Evolutionary conservation across 2,329 filamentous ascomycete genomes (phyloP).

Genomic region (Exophiala xenobiotica): DNA sequence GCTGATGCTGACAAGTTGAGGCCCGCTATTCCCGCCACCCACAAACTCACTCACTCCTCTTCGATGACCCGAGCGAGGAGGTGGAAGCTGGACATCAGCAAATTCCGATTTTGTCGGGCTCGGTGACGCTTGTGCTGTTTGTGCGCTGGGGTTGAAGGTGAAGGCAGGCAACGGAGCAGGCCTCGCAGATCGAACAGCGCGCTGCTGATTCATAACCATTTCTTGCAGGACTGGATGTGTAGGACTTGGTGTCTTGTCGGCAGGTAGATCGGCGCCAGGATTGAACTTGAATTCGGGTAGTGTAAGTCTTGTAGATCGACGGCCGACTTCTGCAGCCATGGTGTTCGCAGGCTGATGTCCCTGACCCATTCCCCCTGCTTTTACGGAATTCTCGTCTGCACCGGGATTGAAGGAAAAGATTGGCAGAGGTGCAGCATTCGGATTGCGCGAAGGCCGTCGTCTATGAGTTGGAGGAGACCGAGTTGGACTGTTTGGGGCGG

Average conservation of each 20-base stretch:
- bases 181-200: constrained; percentile 27
- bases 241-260: constrained; percentile 25
- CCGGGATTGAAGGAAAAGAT: constrained; percentile 28
- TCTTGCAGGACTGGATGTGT: constrained; percentile 33
- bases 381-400: constrained; percentile 13
- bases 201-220: constrained; percentile 32
- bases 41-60: constrained; percentile 85
- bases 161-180: constrained; percentile 30
- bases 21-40: constrained; percentile 53
- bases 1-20: constrained; percentile 40
- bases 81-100: constrained; percentile 12
- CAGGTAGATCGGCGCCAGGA: constrained; percentile 28
- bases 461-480: constrained; percentile 22
- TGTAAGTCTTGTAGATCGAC: constrained; percentile 16
- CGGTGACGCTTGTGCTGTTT: constrained; percentile 20
- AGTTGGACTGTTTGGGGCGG: constrained; percentile 12
- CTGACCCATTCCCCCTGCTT: constrained; percentile 7
- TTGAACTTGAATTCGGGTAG: constrained; percentile 33
- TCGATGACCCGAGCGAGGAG: constrained; percentile 55
- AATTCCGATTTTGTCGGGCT: constrained; percentile 30
- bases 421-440: constrained; percentile 27
- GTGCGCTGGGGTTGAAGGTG: constrained; percentile 24
- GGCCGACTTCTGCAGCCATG: constrained; percentile 13
- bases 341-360: background rate
- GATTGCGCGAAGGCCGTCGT: constrained; percentile 25